phyloP scores from a whole-genome alignment of 1,284 basidiomycete genomes.

The Phylloporus gajari region DNA sequence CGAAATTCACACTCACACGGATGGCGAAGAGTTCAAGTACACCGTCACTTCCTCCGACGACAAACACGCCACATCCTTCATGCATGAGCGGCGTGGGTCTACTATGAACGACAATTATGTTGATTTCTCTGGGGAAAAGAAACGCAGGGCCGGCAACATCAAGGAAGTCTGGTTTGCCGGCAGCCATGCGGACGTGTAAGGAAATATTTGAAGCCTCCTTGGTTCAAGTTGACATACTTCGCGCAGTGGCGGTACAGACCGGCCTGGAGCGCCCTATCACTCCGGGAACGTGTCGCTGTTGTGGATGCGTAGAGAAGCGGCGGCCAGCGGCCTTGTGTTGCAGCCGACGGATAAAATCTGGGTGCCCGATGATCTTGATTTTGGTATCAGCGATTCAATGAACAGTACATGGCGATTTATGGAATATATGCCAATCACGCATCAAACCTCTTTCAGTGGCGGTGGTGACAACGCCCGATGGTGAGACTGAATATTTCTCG shows the following conservation, averaged over 20 bases:
- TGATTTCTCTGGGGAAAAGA: too few relatives aligned
- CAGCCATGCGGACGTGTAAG: too few relatives aligned
- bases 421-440: slow-evolving; percentile 42
- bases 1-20: too few relatives aligned
- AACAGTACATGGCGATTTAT: slow-evolving; percentile 27
- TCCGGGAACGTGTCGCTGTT: slow-evolving; percentile 38
- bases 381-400: slow-evolving; percentile 35
- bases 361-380: slow-evolving; percentile 38
- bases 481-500: slow-evolving; percentile 16
- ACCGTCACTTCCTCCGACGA: too few relatives aligned
- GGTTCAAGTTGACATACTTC: neutral
- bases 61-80: too few relatives aligned
- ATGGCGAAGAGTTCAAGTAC: too few relatives aligned
- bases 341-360: slow-evolving; percentile 37
- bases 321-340: slow-evolving; percentile 31
- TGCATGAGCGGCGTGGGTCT: too few relatives aligned
- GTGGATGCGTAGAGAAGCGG: slow-evolving; percentile 44
- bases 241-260: slow-evolving; percentile 40
- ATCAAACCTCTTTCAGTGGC: slow-evolving; percentile 34
- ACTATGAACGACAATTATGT: too few relatives aligned
- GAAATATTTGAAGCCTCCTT: too few relatives aligned
- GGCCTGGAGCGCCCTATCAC: too few relatives aligned
- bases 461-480: slow-evolving; percentile 17
- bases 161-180: too few relatives aligned
- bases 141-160: too few relatives aligned